Evolutionary conservation across 2,329 filamentous ascomycete species (phyloP).

Genomic region (Apiospora aurea): DNA sequence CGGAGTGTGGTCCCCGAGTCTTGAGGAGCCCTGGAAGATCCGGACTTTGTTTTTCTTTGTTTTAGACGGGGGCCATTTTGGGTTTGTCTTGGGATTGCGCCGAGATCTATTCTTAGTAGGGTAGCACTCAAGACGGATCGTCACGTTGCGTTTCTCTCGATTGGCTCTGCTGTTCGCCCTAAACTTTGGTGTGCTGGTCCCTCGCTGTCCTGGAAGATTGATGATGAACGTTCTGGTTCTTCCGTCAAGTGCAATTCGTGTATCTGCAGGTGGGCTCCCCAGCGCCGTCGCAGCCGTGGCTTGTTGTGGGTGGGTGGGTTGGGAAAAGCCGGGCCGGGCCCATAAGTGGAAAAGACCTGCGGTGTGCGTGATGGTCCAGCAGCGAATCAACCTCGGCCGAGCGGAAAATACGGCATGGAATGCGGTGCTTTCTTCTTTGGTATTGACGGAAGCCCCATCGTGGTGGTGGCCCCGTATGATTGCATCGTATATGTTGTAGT

Average conservation of each 20-base stretch:
- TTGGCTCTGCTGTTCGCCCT: neutral
- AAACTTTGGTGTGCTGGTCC: neutral
- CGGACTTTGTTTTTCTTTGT: conserved; percentile 5
- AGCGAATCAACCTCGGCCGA: neutral
- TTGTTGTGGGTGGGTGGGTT: too few species aligned
- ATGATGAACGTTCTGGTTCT: neutral
- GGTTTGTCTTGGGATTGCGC: neutral
- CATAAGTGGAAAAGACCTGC: too few species aligned
- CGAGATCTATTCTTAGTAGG: conserved; percentile 2
- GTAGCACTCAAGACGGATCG: neutral
- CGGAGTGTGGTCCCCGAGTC: neutral
- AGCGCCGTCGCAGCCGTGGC: too few species aligned
- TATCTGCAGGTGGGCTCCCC: too few species aligned
- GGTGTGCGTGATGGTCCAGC: neutral
- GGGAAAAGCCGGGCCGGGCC: neutral
- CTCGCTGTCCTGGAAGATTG: neutral
- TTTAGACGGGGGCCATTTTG: neutral
- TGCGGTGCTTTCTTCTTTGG: neutral
- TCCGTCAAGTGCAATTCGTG: too few species aligned
- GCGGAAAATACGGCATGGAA: neutral
- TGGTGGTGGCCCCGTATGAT: neutral
- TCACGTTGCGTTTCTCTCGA: neutral
- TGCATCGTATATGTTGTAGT: neutral
- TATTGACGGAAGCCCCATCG: neutral
- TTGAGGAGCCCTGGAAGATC: neutral